phyloP scores from a whole-genome alignment of 306 rosid genomes.

The Vachellia collinsii region DNA sequence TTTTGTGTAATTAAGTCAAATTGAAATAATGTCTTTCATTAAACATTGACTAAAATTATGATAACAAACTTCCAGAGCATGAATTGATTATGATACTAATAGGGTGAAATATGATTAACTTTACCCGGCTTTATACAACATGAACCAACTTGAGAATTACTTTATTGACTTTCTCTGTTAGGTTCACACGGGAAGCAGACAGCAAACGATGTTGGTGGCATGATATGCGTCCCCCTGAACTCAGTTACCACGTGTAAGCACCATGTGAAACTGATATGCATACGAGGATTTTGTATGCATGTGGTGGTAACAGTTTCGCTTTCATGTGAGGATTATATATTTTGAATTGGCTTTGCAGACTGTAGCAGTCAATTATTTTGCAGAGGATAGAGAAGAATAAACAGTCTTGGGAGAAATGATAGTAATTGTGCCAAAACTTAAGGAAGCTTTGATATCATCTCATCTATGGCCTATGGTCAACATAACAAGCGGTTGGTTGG shows the following conservation, averaged over 20 bases:
- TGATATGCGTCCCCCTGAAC: neutral
- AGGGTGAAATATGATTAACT: neutral
- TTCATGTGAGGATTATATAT: neutral
- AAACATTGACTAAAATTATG: neutral
- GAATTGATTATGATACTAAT: neutral
- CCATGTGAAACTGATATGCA: neutral
- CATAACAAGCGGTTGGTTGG: neutral
- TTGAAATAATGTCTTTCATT: neutral
- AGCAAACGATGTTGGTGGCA: neutral
- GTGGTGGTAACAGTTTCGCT: neutral
- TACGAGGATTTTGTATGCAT: slow-evolving; percentile 1
- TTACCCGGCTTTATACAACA: neutral
- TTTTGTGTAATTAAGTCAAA: neutral
- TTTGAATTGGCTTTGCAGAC: neutral
- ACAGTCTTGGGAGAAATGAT: neutral
- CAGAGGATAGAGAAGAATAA: neutral
- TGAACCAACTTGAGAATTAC: neutral
- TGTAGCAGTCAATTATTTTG: neutral
- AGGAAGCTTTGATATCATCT: neutral
- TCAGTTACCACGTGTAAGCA: neutral
- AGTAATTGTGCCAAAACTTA: neutral
- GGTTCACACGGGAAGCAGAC: slow-evolving; percentile 4
- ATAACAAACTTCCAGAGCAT: neutral
- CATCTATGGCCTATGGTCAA: neutral
- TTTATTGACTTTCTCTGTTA: neutral